Conservation (phyloP, 225 moss, liverwort and hornwort genomes). For the Polytrichum formosum region DNA sequence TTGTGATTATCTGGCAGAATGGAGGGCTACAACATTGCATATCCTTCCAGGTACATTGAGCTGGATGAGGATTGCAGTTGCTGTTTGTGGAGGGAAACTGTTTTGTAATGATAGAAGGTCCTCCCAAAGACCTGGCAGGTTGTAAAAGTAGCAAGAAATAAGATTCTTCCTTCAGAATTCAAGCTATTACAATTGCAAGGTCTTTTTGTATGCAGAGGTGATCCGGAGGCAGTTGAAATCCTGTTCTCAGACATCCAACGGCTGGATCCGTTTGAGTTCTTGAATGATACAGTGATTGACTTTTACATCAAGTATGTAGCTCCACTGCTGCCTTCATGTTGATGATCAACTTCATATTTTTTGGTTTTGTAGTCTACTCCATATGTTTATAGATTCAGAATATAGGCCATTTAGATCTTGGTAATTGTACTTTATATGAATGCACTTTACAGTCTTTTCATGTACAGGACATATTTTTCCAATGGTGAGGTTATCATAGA, state of each 20-base stretch:
- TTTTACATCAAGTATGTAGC: slow-evolving; percentile 80
- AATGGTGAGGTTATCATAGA: too few species aligned
- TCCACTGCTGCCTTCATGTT: too few species aligned
- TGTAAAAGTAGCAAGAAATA: slow-evolving; percentile 13
- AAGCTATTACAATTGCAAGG: neutral
- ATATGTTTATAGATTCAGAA: too few species aligned
- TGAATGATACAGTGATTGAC: slow-evolving; percentile 94
- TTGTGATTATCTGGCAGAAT: slow-evolving; percentile 38
- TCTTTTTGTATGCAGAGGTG: slow-evolving; percentile 46
- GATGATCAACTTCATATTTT: too few species aligned
- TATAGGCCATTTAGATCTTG: too few species aligned
- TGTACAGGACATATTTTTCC: too few species aligned
- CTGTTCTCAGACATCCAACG: slow-evolving; percentile 57
- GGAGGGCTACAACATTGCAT: slow-evolving; percentile 66
- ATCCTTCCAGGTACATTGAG: slow-evolving; percentile 68
- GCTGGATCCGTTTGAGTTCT: slow-evolving; percentile 68
- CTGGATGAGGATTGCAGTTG: slow-evolving; percentile 2
- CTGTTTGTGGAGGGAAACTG: slow-evolving; percentile 5
- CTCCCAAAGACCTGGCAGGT: too few species aligned
- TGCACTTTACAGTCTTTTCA: too few species aligned
- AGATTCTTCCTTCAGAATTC: slow-evolving; percentile 1
- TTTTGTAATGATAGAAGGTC: neutral
- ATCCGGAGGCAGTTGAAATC: slow-evolving; percentile 88
- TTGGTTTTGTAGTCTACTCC: too few species aligned
- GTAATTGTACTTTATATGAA: too few species aligned